Conservation (phyloP, 441 rosid species). For the Arabidopsis lyrata region DNA sequence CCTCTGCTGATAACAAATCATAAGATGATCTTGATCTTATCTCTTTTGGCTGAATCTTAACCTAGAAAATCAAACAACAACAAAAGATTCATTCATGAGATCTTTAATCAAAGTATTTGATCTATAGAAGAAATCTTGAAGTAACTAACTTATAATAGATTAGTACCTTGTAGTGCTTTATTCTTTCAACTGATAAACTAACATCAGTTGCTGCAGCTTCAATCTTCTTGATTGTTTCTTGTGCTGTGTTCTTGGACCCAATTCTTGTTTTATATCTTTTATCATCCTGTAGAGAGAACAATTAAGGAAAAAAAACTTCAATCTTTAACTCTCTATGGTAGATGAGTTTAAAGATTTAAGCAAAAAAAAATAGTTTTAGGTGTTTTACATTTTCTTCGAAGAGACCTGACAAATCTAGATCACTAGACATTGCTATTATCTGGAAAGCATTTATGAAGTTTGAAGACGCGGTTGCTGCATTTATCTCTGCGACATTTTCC, state of each 20-base stretch:
- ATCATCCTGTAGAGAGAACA: slow-evolving; percentile 57
- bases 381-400: slow-evolving; percentile 76
- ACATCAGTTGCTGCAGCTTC: slow-evolving; percentile 83
- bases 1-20: slow-evolving; percentile 84
- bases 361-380: background rate
- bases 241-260: slow-evolving; percentile 73
- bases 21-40: slow-evolving; percentile 64
- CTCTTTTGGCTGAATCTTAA: slow-evolving; percentile 74
- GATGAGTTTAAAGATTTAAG: background rate
- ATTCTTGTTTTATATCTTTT: slow-evolving; percentile 67
- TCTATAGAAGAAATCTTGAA: slow-evolving; percentile 1
- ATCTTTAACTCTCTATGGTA: background rate
- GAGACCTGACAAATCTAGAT: slow-evolving; percentile 90
- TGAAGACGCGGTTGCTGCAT: slow-evolving; percentile 56
- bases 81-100: slow-evolving; percentile 11
- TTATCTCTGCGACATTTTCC: slow-evolving; percentile 59
- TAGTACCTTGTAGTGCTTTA: slow-evolving; percentile 68
- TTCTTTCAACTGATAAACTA: slow-evolving; percentile 71
- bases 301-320: background rate
- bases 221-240: slow-evolving; percentile 81
- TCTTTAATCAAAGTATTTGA: background rate
- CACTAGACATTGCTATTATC: slow-evolving; percentile 90
- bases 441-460: slow-evolving; percentile 92
- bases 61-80: slow-evolving; percentile 47
- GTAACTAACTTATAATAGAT: slow-evolving; percentile 13